Evolutionary conservation across 257 asterid species (phyloP).

Genomic region (Solanum piurae): DNA sequence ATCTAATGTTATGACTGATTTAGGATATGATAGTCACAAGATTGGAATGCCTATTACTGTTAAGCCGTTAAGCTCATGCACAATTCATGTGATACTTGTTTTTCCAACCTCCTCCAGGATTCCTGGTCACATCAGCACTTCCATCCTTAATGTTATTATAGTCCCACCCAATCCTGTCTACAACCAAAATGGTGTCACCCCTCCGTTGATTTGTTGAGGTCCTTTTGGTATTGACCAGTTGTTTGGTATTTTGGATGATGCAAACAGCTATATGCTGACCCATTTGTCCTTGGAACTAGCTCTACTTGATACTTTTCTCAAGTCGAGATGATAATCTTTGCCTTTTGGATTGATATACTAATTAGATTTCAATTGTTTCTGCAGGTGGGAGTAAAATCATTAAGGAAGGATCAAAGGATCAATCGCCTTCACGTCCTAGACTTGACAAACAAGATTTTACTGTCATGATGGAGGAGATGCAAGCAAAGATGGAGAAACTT

Average conservation of each 20-base stretch:
- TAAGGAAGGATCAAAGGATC: constrained; percentile 28
- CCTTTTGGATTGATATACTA: not conserved
- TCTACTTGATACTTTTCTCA: not conserved
- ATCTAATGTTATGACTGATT: not conserved
- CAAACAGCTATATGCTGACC: not conserved
- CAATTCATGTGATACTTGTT: not conserved
- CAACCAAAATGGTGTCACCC: not conserved
- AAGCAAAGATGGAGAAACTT: constrained; percentile 49
- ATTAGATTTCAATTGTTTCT: not conserved
- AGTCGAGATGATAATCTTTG: not conserved
- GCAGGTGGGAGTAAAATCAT: constrained; percentile 35
- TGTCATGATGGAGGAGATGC: constrained; percentile 45
- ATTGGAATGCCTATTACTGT: not conserved
- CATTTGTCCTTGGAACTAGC: not conserved
- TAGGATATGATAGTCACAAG: not conserved
- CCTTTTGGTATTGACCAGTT: not conserved
- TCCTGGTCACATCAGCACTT: not conserved
- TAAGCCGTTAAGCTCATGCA: not conserved
- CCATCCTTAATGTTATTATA: not conserved
- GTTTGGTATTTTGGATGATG: not conserved
- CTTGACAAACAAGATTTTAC: constrained; percentile 19
- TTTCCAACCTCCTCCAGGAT: not conserved
- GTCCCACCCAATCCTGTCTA: not conserved
- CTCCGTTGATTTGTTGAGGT: not conserved
- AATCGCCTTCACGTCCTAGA: constrained; percentile 15